Percentiles rank a stretch among this genome's conserved stretches.
These are phyloP conservation scores for Rhizophora apiculata DNA, from an alignment of 345 rosid genomes.

Conservation along the genomic window DNA sequence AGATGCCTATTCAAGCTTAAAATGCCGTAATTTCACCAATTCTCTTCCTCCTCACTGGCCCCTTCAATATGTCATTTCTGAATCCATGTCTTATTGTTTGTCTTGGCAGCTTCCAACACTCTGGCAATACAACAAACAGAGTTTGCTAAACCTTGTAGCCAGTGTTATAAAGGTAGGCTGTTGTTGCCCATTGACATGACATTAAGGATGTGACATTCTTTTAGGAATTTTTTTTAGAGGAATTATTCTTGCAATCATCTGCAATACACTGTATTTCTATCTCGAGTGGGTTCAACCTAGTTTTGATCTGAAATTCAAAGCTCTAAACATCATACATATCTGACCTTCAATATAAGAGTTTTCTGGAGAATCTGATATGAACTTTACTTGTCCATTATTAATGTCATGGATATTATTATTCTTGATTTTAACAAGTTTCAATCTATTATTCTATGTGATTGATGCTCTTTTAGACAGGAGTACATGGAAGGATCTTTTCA, in stretches of 20 bases:
- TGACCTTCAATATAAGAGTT: too few species aligned
- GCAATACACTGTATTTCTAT: background rate
- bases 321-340: background rate
- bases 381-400: too few species aligned
- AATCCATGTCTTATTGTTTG: slow-evolving; percentile 13
- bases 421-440: background rate
- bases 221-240: background rate
- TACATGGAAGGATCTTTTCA: slow-evolving; percentile 87
- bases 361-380: too few species aligned
- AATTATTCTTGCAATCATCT: background rate
- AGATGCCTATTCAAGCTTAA: slow-evolving; percentile 16
- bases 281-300: background rate
- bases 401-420: background rate
- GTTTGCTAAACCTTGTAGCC: slow-evolving; percentile 88
- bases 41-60: background rate
- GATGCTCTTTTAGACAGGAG: slow-evolving; percentile 59
- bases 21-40: background rate
- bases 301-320: background rate
- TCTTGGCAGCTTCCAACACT: slow-evolving; percentile 67
- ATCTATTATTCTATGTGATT: slow-evolving; percentile 5
- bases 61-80: slow-evolving; percentile 15
- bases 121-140: slow-evolving; percentile 86
- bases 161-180: slow-evolving; percentile 66
- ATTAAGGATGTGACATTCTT: too few species aligned
- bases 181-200: too few species aligned